Percentiles rank a stretch among this genome's conserved stretches.
Conservation (phyloP, 495 filamentous ascomycete species). For the Diplogelasinospora grovesii region DNA sequence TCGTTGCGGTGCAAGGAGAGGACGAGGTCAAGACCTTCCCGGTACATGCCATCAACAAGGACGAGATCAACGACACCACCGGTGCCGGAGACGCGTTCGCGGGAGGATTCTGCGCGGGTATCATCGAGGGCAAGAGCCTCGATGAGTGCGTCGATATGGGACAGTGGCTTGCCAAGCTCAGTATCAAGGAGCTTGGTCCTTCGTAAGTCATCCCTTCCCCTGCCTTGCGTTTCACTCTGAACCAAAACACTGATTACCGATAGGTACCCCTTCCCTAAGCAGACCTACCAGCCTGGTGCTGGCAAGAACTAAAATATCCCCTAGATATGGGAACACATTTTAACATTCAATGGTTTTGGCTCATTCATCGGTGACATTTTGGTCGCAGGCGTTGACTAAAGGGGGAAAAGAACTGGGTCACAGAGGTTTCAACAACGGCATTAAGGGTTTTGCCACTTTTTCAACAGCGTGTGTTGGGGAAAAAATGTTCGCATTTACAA, state of each 20-base stretch:
- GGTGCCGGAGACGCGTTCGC: constrained; percentile 97
- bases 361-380: no score
- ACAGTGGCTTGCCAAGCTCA: constrained; percentile 87
- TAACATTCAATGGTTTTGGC: constrained; percentile 11
- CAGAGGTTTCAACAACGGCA: constrained; percentile 30
- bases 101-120: constrained; percentile 83
- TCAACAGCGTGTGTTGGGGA: not conserved
- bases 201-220: constrained; percentile 60
- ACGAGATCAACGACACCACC: constrained; percentile 87
- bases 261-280: constrained; percentile 79
- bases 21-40: constrained; percentile 65
- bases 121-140: constrained; percentile 76
- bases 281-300: constrained; percentile 60
- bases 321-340: constrained; percentile 8
- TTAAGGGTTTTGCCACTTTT: constrained; percentile 3
- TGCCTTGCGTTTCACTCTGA: not conserved
- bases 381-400: constrained; percentile 21
- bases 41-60: constrained; percentile 68
- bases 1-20: constrained; percentile 68
- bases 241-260: constrained; percentile 6
- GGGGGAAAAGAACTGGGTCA: constrained; percentile 9
- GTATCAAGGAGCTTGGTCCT: constrained; percentile 90
- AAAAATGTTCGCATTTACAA: constrained; percentile 8
- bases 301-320: no score
- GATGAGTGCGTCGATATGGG: constrained; percentile 76